Evolutionary conservation across 208 protist species (phyloP).

Genomic region (Phytomonas sp.): DNA sequence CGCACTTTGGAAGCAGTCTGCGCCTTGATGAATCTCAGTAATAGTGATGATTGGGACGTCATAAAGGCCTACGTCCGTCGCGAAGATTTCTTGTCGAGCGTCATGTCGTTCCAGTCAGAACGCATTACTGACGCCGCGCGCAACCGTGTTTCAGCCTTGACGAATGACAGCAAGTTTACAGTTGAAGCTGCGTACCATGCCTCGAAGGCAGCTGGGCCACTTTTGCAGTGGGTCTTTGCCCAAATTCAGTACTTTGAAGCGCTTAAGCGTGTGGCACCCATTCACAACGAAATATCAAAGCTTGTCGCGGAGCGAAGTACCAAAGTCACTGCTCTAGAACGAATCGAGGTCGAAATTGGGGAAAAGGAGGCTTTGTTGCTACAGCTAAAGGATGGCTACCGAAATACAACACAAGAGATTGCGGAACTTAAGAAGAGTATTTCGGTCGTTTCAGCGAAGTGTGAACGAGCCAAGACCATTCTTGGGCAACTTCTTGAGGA

Average conservation of each 20-base stretch:
- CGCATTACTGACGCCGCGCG: constrained; percentile 57
- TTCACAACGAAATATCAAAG: constrained; percentile 87
- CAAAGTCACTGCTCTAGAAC: constrained; percentile 44
- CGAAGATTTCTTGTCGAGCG: constrained; percentile 91
- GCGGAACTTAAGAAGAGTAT: constrained; percentile 89
- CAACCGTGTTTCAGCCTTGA: constrained; percentile 60
- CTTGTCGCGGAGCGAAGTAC: constrained; percentile 72
- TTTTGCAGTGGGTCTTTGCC: constrained; percentile 95
- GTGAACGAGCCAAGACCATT: constrained; percentile 89
- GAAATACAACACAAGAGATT: constrained; percentile 89
- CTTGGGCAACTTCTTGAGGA: constrained; percentile 91
- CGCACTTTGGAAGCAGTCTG: constrained; percentile 90
- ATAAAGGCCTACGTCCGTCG: constrained; percentile 90
- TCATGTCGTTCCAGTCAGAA: constrained; percentile 94
- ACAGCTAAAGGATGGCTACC: constrained; percentile 92
- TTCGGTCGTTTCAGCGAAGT: constrained; percentile 73
- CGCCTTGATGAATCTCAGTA: constrained; percentile 43
- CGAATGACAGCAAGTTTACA: constrained; percentile 90
- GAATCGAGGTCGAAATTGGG: constrained; percentile 71
- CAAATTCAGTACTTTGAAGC: constrained; percentile 94
- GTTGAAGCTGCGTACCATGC: constrained; percentile 91
- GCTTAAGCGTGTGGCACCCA: constrained; percentile 86
- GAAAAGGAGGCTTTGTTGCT: constrained; percentile 82
- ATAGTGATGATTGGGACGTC: constrained; percentile 86
- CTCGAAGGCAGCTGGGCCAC: constrained; percentile 94